These are phyloP conservation scores for Oryza longistaminata DNA, from an alignment of 176 grass and related monocot species.

Conservation along the genomic window DNA sequence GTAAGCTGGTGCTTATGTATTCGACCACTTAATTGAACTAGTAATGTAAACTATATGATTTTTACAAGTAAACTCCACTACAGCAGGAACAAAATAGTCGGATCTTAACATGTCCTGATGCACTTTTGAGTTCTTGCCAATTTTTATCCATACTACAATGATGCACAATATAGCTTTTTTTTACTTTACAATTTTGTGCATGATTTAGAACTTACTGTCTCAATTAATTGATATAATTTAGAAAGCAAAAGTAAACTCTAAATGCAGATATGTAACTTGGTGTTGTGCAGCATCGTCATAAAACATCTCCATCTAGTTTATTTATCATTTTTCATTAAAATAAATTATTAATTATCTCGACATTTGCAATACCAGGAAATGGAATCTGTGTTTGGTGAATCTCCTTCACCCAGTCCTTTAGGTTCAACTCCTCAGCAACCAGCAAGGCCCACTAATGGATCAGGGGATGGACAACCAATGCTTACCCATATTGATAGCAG, in stretches of 20 bases:
- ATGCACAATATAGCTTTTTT: constrained; percentile 1
- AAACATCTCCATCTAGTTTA: not conserved
- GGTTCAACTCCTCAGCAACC: constrained; percentile 51
- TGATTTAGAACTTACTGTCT: constrained; percentile 12
- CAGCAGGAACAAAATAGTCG: not conserved
- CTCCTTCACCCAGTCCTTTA: constrained; percentile 59
- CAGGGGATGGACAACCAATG: constrained; percentile 6
- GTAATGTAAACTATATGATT: not conserved
- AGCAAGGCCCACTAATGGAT: not conserved
- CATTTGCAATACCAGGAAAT: constrained; percentile 63
- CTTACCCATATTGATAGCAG: constrained; percentile 76
- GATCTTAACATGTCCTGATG: not conserved
- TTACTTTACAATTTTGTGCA: not conserved
- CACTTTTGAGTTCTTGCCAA: constrained; percentile 22
- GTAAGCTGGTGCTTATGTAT: not conserved
- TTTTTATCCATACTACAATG: not conserved
- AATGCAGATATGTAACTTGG: not conserved
- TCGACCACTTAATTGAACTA: not conserved
- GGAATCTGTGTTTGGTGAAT: constrained; percentile 82
- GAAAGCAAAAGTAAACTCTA: not conserved
- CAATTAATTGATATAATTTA: not conserved
- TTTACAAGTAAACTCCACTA: not conserved
- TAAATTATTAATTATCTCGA: constrained; percentile 2
- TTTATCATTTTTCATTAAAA: not conserved
- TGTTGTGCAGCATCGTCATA: not conserved